Evolutionary conservation across 306 rosid species (phyloP).

Genomic region (Clitoria ternatea): DNA sequence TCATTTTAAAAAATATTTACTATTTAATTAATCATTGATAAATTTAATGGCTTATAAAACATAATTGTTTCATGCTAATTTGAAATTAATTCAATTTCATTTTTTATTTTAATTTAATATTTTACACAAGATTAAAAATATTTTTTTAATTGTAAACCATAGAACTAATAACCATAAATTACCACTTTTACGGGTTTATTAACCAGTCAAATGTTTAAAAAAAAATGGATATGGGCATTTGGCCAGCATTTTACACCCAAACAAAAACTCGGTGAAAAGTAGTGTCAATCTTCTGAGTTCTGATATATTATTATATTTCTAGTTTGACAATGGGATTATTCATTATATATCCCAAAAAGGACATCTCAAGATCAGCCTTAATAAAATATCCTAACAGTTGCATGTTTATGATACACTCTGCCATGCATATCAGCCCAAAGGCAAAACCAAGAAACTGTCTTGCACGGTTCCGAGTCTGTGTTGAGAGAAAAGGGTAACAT

Average conservation of each 20-base stretch:
- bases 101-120: no score
- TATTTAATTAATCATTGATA: no score
- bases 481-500: not conserved
- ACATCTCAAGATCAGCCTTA: not conserved
- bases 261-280: no score
- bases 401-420: conserved; percentile 32
- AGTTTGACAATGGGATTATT: conserved; percentile 2
- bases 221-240: not conserved
- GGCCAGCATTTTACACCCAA: not conserved
- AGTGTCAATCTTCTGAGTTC: not conserved
- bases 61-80: no score
- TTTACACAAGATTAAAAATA: no score
- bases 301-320: conserved; percentile 23
- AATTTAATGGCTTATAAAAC: no score
- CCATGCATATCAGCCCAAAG: conserved; percentile 8
- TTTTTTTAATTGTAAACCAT: no score
- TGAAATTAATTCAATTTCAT: no score
- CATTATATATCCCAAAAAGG: not conserved
- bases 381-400: conserved; percentile 14
- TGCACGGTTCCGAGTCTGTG: not conserved
- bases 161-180: no score
- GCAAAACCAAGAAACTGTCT: conserved; percentile 14
- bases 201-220: no score
- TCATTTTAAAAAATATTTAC: no score
- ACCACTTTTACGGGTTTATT: no score